These are phyloP conservation scores for Candida koratica DNA, from an alignment of 805 yeast species.

Conservation along the genomic window DNA sequence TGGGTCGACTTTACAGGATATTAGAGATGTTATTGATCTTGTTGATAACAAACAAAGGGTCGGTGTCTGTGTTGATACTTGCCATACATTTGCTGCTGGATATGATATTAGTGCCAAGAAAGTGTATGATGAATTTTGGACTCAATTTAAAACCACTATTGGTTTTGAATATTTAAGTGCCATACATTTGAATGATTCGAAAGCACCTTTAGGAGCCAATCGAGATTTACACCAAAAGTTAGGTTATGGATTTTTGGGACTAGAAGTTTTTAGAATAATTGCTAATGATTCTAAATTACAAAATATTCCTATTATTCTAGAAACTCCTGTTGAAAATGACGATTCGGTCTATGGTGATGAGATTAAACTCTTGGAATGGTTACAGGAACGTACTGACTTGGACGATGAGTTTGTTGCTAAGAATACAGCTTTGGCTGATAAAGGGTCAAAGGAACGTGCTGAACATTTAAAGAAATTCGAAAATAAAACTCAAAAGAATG, in stretches of 20 bases:
- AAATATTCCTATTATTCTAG: constrained; percentile 75
- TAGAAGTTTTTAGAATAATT: constrained; percentile 75
- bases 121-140: constrained; percentile 65
- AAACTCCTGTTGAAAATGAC: constrained; percentile 74
- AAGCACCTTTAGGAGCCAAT: constrained; percentile 86
- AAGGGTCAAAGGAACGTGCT: constrained; percentile 67
- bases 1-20: constrained; percentile 76
- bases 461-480: constrained; percentile 66
- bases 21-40: constrained; percentile 66
- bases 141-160: constrained; percentile 63
- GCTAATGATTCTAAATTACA: constrained; percentile 64
- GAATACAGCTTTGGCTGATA: constrained; percentile 44
- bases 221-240: constrained; percentile 87
- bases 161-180: constrained; percentile 76
- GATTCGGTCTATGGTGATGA: constrained; percentile 73
- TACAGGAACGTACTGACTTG: constrained; percentile 52
- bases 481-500: constrained; percentile 39
- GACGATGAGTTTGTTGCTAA: constrained; percentile 55
- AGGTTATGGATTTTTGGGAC: constrained; percentile 85
- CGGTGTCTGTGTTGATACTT: constrained; percentile 96
- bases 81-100: constrained; percentile 96
- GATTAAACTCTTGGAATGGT: constrained; percentile 78
- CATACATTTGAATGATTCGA: constrained; percentile 90
- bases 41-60: constrained; percentile 79
- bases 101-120: constrained; percentile 71